phyloP scores from a whole-genome alignment of 2,329 filamentous ascomycete species.

The Chaetomiaceae sp. region DNA sequence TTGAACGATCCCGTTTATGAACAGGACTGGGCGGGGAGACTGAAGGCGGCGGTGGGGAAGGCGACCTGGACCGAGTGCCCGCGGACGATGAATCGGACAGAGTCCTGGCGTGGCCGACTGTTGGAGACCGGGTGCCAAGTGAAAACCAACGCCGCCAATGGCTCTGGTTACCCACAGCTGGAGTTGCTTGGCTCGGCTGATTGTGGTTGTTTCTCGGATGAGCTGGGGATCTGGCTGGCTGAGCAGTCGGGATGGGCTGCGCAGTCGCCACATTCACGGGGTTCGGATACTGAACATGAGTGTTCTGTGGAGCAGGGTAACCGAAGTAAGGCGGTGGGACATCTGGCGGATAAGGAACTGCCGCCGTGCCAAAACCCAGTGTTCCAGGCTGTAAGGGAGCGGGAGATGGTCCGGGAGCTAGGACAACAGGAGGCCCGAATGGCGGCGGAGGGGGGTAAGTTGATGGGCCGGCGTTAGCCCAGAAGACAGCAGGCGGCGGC shows the following conservation, averaged over 20 bases:
- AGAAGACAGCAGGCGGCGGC: neutral
- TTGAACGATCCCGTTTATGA: neutral
- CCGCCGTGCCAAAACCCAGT: neutral
- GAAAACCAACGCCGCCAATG: constrained; percentile 10
- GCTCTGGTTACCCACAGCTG: neutral
- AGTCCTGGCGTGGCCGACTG: constrained; percentile 10
- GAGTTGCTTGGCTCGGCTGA: neutral
- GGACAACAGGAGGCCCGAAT: neutral
- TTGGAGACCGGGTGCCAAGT: neutral
- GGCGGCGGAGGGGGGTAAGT: neutral
- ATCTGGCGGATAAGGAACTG: neutral
- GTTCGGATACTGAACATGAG: neutral
- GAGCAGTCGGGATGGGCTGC: neutral
- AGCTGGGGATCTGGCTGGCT: neutral
- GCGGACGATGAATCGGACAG: constrained; percentile 4
- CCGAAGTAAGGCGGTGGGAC: constrained; percentile 4
- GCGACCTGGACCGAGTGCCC: neutral
- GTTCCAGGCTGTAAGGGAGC: neutral
- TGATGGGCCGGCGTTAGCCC: neutral
- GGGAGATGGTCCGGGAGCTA: neutral
- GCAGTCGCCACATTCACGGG: neutral
- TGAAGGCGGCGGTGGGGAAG: neutral
- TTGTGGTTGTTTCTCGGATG: neutral
- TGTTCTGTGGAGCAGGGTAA: neutral
- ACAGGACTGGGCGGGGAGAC: neutral